Percentiles rank a stretch among this genome's conserved stretches.
Conservation (phyloP, 208 protist genomes). For the Strigomonas culicis region DNA sequence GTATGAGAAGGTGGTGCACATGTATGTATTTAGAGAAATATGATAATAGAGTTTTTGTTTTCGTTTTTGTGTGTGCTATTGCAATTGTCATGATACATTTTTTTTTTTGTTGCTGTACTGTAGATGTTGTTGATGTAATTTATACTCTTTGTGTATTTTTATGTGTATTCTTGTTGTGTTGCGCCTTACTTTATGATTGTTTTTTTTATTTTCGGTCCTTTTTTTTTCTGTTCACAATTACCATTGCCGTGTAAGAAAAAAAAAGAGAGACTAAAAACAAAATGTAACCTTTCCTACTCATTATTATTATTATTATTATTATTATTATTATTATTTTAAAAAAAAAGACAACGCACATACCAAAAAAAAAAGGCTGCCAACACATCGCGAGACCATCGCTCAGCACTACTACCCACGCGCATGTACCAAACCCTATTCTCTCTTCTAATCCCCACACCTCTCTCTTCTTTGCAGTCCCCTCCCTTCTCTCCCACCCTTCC, state of each 20-base stretch:
- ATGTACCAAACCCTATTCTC: neutral
- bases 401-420: neutral
- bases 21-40: conserved; percentile 7
- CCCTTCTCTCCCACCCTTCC: neutral
- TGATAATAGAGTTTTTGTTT: conserved; percentile 5
- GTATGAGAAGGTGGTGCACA: neutral
- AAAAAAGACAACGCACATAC: neutral
- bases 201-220: neutral
- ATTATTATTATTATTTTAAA: neutral
- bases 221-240: neutral
- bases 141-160: neutral
- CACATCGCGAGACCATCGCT: neutral
- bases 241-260: neutral
- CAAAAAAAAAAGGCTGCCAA: neutral
- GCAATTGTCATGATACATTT: conserved; percentile 6
- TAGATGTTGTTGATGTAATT: neutral
- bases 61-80: conserved; percentile 9
- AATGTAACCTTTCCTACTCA: neutral
- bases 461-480: neutral
- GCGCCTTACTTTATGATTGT: neutral
- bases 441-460: neutral
- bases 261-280: conserved; percentile 1
- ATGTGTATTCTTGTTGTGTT: neutral
- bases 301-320: conserved; percentile 2
- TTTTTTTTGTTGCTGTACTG: conserved; percentile 16